Base-by-base conservation (phyloP, 2,329 filamentous ascomycete genomes). In the Lasiodiplodia citricola region DNA sequence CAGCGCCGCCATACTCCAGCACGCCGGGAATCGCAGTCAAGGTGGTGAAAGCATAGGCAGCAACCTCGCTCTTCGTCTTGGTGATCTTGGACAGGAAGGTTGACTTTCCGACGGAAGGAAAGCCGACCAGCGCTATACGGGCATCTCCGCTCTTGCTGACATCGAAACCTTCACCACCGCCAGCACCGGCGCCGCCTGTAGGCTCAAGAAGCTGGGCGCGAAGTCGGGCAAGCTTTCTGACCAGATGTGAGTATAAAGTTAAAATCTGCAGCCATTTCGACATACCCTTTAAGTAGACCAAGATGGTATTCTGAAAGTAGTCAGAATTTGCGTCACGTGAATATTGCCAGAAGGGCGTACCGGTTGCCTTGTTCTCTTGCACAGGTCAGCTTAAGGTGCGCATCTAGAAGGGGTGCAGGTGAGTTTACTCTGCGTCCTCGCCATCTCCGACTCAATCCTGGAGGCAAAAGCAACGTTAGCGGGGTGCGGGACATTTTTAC, bases 11-110 rank as follows among this genome's bases (percentile, higher is more conserved):
- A 82, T 99, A 99, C 84, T 97, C 95, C 67, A 99, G 87, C 50
- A 99, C 96, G 74, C 96, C 96, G 1, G 96, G 96, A 73, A 99
- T 99, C 44, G 96, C 96, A 11, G 96, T 99, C 55, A 99, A 86
- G 1, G 96, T 99, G 13, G 96, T 99, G 88, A 99, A 99, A 68
- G 95, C 90, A 79, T 99, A 99, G 0, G 96, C 92, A 0, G 96
- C 96, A 35, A 97, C 94, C 80, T 97, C 95, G 63, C 94, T 97
- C 77, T 93, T 94, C 50, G 96, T 99, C 83, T 97, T 98, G 62
- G 96, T 99, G 79, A 99, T 96, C 78, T 98, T 97, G 60, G 94
- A 97, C n/a, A 99, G 81, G 78, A 99, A 98, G 0, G 96, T 99
- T 2, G 96, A 99, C 84, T 99, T 99, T 79, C 96, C 96, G 64